Conservation (phyloP, 345 rosid genomes). For the Pistacia vera region DNA sequence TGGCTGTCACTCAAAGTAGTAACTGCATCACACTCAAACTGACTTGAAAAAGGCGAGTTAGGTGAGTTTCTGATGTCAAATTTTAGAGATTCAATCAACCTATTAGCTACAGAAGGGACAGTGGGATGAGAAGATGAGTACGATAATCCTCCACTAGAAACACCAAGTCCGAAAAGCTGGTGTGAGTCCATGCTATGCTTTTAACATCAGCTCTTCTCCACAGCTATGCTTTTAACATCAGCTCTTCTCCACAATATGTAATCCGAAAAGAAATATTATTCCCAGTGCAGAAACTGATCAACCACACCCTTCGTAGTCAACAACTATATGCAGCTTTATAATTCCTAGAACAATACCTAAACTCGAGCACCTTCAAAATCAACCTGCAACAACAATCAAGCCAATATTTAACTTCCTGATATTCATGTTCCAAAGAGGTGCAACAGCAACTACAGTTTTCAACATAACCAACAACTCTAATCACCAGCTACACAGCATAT, state of each 20-base stretch:
- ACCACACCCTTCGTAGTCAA: background rate
- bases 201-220: conserved; percentile 31
- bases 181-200: conserved; percentile 48
- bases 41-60: conserved; percentile 41
- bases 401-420: conserved; percentile 8
- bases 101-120: conserved; percentile 37
- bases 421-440: background rate
- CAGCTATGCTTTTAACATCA: conserved; percentile 29
- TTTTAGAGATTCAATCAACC: conserved; percentile 38
- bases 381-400: conserved; percentile 28
- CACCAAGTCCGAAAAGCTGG: conserved; percentile 36
- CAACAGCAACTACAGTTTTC: background rate
- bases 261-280: background rate
- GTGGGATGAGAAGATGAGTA: conserved; percentile 40
- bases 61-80: conserved; percentile 46
- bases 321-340: conserved; percentile 15
- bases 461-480: background rate
- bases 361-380: conserved; percentile 22
- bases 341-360: background rate
- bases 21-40: conserved; percentile 40
- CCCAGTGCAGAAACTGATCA: background rate
- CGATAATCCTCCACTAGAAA: conserved; percentile 46
- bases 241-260: conserved; percentile 10
- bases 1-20: conserved; percentile 50
- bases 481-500: background rate